Conservation (phyloP, 1,284 basidiomycete species). For the Pisolithus thermaeus region DNA sequence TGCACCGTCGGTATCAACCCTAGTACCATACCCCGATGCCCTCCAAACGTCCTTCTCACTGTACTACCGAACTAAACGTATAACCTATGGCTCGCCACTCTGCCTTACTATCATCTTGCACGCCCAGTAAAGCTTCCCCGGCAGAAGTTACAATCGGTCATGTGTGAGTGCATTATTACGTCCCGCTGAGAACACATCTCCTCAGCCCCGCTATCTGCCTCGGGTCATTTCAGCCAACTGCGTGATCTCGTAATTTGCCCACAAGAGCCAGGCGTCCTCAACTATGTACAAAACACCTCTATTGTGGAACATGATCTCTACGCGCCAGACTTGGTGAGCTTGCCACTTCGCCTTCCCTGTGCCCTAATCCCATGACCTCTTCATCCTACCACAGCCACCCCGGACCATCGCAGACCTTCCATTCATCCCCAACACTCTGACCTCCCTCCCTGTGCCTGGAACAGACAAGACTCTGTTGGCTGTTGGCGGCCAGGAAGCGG, state of each 20-base stretch:
- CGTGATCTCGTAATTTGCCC: slow-evolving; percentile 74
- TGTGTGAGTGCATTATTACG: slow-evolving; percentile 48
- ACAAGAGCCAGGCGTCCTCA: slow-evolving; percentile 57
- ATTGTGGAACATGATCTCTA: slow-evolving; percentile 66
- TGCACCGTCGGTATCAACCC: neutral
- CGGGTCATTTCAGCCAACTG: slow-evolving; percentile 49
- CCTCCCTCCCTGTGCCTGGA: slow-evolving; percentile 52
- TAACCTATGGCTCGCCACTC: slow-evolving; percentile 42
- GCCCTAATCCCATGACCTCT: slow-evolving; percentile 11
- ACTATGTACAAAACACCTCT: slow-evolving; percentile 52
- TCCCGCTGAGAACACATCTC: neutral
- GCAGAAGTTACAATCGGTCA: slow-evolving; percentile 59
- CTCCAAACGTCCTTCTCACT: slow-evolving; percentile 9
- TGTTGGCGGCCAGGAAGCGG: slow-evolving; percentile 76
- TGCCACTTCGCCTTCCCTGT: slow-evolving; percentile 5
- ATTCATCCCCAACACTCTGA: slow-evolving; percentile 67
- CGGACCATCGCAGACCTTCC: slow-evolving; percentile 47
- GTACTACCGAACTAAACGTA: neutral
- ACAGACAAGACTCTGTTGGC: slow-evolving; percentile 63
- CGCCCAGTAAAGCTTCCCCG: slow-evolving; percentile 40
- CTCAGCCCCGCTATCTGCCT: slow-evolving; percentile 8
- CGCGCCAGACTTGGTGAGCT: slow-evolving; percentile 45
- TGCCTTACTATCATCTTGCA: slow-evolving; percentile 39
- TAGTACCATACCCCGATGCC: slow-evolving; percentile 3
- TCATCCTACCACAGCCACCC: slow-evolving; percentile 34